These are phyloP conservation scores for Daucus carota DNA, from an alignment of 129 eudicot genomes.

Conservation along the genomic window DNA sequence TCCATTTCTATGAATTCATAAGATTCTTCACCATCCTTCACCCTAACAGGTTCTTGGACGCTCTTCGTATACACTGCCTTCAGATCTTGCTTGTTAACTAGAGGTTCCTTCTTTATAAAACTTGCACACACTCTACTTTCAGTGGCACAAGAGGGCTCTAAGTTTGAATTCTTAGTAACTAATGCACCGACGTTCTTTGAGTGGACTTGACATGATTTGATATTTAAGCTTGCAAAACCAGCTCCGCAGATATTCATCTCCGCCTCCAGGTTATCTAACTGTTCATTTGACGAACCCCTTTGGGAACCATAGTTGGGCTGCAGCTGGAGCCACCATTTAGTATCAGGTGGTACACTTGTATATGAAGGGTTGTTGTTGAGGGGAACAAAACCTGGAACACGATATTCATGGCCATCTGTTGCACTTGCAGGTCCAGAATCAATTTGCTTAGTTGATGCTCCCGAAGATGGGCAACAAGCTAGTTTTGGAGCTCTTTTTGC, in stretches of 20 bases:
- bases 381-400: constrained; percentile 28
- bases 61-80: constrained; percentile 18
- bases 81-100: constrained; percentile 12
- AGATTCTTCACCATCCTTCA: constrained; percentile 31
- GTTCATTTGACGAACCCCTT: constrained; percentile 31
- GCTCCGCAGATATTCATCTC: constrained; percentile 18
- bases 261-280: constrained; percentile 22
- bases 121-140: background rate
- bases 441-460: constrained; percentile 44
- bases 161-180: constrained; percentile 1
- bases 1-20: constrained; percentile 53
- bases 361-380: constrained; percentile 34
- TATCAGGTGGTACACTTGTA: constrained; percentile 51
- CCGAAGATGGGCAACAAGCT: constrained; percentile 67
- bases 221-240: constrained; percentile 1
- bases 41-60: constrained; percentile 28
- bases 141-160: constrained; percentile 35
- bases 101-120: constrained; percentile 17
- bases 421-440: constrained; percentile 42
- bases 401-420: constrained; percentile 31
- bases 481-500: constrained; percentile 95
- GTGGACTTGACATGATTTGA: constrained; percentile 1
- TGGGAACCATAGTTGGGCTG: constrained; percentile 57
- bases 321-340: constrained; percentile 85
- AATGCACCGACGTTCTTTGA: constrained; percentile 1